Conservation (phyloP, 805 yeast species). For the Myxozyma vanderwaltii region DNA sequence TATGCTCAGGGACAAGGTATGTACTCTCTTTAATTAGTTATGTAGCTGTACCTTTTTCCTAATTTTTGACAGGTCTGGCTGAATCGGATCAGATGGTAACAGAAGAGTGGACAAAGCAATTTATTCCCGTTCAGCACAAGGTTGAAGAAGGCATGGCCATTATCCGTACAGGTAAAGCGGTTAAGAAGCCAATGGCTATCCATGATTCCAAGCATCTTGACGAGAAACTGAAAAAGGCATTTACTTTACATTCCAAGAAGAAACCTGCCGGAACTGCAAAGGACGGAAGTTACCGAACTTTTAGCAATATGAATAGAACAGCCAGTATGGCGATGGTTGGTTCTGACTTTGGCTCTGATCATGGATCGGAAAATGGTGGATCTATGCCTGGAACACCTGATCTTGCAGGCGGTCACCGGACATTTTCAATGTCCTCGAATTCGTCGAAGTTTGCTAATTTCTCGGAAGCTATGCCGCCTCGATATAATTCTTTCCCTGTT, state of each 20-base stretch:
- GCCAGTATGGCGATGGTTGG: constrained; percentile 15
- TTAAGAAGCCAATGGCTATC: constrained; percentile 36
- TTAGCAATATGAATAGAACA: constrained; percentile 13
- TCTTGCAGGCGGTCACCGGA: constrained; percentile 1
- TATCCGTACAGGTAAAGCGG: constrained; percentile 39
- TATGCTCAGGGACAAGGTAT: constrained; percentile 38
- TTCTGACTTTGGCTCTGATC: constrained; percentile 17
- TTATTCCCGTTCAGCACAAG: constrained; percentile 36
- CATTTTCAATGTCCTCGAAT: constrained; percentile 13
- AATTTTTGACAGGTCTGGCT: constrained; percentile 7
- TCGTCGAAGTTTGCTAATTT: constrained; percentile 6
- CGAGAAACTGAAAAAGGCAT: constrained; percentile 25
- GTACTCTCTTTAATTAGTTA: background rate
- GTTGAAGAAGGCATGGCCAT: constrained; percentile 38
- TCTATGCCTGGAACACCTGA: constrained; percentile 10
- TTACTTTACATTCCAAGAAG: constrained; percentile 46
- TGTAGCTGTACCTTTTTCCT: background rate
- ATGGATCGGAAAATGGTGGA: constrained; percentile 7
- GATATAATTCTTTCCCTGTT: background rate
- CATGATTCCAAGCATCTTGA: constrained; percentile 29
- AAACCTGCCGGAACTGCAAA: constrained; percentile 28
- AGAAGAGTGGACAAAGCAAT: constrained; percentile 40
- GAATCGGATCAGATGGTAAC: constrained; percentile 27
- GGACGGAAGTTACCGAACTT: constrained; percentile 27
- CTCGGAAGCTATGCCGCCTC: constrained; percentile 17